These are phyloP conservation scores for Gynostemma pentaphyllum DNA, from an alignment of 306 rosid species.

Conservation along the genomic window DNA sequence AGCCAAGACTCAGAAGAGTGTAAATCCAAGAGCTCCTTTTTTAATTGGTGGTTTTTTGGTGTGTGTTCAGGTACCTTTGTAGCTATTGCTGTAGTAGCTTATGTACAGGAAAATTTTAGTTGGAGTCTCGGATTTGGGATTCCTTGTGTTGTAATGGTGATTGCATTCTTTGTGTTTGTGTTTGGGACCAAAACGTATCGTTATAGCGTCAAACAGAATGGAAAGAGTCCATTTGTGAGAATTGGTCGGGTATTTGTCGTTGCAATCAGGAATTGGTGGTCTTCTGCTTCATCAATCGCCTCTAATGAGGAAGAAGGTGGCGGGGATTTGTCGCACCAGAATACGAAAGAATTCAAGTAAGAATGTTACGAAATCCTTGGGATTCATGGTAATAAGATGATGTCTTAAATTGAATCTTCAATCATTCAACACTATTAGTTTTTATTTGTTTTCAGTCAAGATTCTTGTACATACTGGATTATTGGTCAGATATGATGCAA, in stretches of 20 bases:
- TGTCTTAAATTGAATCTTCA: background rate
- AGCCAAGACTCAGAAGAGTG: conserved; percentile 36
- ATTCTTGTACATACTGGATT: background rate
- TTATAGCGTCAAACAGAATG: conserved; percentile 9
- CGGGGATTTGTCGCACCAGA: conserved; percentile 16
- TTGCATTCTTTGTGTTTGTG: conserved; percentile 34
- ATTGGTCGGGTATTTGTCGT: conserved; percentile 28
- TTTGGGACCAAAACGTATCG: conserved; percentile 44
- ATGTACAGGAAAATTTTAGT: conserved; percentile 36
- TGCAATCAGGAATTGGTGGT: conserved; percentile 22
- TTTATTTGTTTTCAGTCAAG: too few relatives aligned
- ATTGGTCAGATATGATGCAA: background rate
- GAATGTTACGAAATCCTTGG: background rate
- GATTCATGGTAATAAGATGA: background rate
- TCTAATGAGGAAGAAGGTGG: conserved; percentile 16
- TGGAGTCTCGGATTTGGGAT: conserved; percentile 66
- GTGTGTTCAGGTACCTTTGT: conserved; percentile 25
- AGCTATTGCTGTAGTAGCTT: conserved; percentile 22
- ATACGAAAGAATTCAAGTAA: conserved; percentile 32
- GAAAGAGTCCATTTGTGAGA: conserved; percentile 32
- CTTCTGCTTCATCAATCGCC: conserved; percentile 2
- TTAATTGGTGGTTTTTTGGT: conserved; percentile 76
- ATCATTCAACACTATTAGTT: too few relatives aligned
- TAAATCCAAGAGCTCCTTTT: conserved; percentile 66
- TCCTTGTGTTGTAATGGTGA: conserved; percentile 33